Percentiles rank a stretch among this genome's conserved stretches.
Evolutionary conservation across 225 moss, liverwort and hornwort species (phyloP).

Genomic region (Physcomitrellopsis africana): DNA sequence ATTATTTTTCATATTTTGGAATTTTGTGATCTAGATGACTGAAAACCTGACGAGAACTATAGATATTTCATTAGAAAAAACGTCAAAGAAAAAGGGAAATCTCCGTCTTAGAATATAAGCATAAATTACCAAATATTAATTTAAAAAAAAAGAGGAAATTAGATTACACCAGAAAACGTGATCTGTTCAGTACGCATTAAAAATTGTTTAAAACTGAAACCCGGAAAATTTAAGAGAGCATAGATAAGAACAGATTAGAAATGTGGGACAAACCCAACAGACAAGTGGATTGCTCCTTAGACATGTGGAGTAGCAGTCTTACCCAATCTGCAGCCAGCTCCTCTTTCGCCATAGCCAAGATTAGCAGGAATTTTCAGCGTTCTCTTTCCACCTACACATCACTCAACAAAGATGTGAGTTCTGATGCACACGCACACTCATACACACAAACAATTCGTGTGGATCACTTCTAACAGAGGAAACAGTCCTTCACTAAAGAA

Average conservation of each 20-base stretch:
- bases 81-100: too few species aligned
- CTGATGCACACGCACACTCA: conserved; percentile 8
- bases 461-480: not conserved
- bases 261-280: not conserved
- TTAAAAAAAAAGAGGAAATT: too few species aligned
- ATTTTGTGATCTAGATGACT: too few species aligned
- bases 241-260: not conserved
- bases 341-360: conserved; percentile 87
- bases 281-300: not conserved
- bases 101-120: too few species aligned
- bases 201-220: too few species aligned
- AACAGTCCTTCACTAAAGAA: not conserved
- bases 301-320: conserved; percentile 25
- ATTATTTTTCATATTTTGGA: too few species aligned
- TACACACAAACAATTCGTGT: conserved; percentile 2
- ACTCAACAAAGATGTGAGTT: conserved; percentile 25
- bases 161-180: too few species aligned
- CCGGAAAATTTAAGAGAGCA: too few species aligned
- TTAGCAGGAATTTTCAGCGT: conserved; percentile 75
- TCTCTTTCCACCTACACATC: conserved; percentile 78
- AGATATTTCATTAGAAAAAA: too few species aligned
- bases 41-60: too few species aligned
- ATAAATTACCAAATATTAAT: too few species aligned
- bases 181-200: too few species aligned
- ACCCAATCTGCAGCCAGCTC: conserved; percentile 95